Evolutionary conservation across 2,329 filamentous ascomycete genomes (phyloP).

Genomic region (Colletotrichum cordylinicola): DNA sequence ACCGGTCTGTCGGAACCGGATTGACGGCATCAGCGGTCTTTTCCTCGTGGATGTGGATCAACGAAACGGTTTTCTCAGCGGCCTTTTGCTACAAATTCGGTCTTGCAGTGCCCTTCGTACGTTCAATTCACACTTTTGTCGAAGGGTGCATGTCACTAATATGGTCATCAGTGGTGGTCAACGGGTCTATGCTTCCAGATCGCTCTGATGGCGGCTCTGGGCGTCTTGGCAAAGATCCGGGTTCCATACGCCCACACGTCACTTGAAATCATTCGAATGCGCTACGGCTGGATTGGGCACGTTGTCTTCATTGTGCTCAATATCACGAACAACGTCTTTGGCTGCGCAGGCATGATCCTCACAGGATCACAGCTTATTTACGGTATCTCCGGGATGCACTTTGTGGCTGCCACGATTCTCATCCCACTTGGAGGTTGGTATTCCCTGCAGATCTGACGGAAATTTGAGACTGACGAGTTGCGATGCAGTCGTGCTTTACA

Average conservation of each 20-base stretch:
- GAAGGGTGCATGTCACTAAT: not conserved
- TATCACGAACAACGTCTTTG: conserved; percentile 60
- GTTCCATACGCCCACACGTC: conserved; percentile 60
- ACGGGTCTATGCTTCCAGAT: not conserved
- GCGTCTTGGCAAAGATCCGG: conserved; percentile 56
- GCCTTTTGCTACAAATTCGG: not conserved
- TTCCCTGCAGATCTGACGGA: not conserved
- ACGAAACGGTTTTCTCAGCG: not conserved
- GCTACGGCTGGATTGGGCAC: conserved; percentile 53
- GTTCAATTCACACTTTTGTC: not conserved
- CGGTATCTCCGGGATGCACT: not conserved
- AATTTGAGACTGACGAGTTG: not conserved
- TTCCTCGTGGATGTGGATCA: not conserved
- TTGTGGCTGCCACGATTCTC: not conserved
- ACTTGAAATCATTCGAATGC: conserved; percentile 57
- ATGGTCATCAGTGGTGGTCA: not conserved
- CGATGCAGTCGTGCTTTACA: not conserved
- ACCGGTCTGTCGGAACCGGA: not conserved
- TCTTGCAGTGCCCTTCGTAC: not conserved
- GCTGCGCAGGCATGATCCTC: conserved; percentile 58
- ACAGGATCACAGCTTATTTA: not conserved
- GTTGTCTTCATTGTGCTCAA: conserved; percentile 58
- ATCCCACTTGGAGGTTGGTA: not conserved
- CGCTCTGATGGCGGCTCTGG: conserved; percentile 22
- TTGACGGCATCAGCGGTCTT: not conserved